Evolutionary conservation across 176 grass and related monocot genomes (phyloP), one percentile per base, ranked within the genome.

Genomic region (Elaeis guineensis): DNA sequence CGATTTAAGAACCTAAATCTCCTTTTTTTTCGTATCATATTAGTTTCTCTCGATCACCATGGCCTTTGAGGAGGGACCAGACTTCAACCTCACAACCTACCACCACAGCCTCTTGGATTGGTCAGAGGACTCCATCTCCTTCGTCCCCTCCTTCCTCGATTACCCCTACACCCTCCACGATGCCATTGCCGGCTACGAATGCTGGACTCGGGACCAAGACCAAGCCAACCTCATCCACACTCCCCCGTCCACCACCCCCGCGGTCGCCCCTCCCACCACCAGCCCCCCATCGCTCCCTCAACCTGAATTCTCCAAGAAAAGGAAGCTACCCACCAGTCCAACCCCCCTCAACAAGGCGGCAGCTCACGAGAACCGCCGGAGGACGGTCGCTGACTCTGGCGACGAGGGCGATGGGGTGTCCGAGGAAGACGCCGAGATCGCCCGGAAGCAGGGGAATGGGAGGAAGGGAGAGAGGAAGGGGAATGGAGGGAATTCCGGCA

Each of bases 381-480:
- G 19, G 58, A 63, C 35, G 35, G 35, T 8, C 7, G 35, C 12
- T 52, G 70, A 50, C 19, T 23, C 49, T 5, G 2, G 25, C 6
- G 59, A 55, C 14, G 35, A 44, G 35, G 30, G 19, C 6, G 44
- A 9, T 4, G 7, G 19, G 17, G 68, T 18, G 21, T 49, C 19
- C 15, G 55, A 18, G 55, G 55, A 58, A 32, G 65, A 67, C 54
- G 26, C 24, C 19, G 65, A 55, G 25, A 26, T 32, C 16, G 18
- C 20, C 26, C 30, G 32, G 65, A 67, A 70, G 39, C 30, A 6
- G n/a, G 53, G 19, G 21, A 59, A 26, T n/a, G 68, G 75, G 11
- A 82, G 72, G 60, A 84, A 65, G 57, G 74, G 64, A 14, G 19
- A 77, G 0, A 69, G 48, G 50, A 90, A 76, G 66, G 70, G 69